Evolutionary conservation across 2,329 filamentous ascomycete genomes (phyloP).

Genomic region (Verticillium nonalfalfae): DNA sequence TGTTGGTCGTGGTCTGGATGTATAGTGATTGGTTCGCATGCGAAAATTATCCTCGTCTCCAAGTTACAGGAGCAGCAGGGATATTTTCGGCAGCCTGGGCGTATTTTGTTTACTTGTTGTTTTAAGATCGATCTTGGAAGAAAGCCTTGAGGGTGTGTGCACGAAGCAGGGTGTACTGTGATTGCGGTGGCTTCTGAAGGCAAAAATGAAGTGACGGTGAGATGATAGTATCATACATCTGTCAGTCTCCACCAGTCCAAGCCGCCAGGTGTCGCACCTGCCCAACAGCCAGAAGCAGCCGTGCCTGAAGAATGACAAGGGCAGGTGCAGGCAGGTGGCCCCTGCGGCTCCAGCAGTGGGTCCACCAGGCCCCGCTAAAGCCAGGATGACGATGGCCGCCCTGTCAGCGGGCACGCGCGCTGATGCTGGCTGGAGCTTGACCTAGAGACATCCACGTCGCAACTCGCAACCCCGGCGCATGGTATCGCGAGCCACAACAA

Average conservation of each 20-base stretch:
- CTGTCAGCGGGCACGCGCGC: not conserved
- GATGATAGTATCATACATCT: not conserved
- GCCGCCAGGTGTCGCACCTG: not conserved
- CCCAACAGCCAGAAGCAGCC: not conserved
- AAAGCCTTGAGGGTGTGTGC: not conserved
- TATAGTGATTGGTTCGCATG: not conserved
- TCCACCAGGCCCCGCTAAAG: not conserved
- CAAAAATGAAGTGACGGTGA: not conserved
- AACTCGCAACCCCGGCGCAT: not conserved
- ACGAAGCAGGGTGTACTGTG: not conserved
- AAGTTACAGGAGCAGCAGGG: not conserved
- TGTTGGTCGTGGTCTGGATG: not conserved
- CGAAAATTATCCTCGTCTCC: too few species aligned
- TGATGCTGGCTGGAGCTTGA: not conserved
- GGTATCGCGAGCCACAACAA: not conserved
- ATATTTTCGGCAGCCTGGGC: not conserved
- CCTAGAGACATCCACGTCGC: not conserved
- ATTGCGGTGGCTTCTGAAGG: not conserved
- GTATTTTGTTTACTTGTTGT: not conserved
- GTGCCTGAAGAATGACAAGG: not conserved
- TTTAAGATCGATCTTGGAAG: not conserved
- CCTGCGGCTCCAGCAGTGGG: not conserved
- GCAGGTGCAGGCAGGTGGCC: not conserved
- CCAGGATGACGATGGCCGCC: conserved; percentile 1
- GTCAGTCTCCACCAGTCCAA: not conserved